These are phyloP conservation scores for Trametes cubensis DNA, from an alignment of 768 basidiomycete genomes.

Conservation along the genomic window DNA sequence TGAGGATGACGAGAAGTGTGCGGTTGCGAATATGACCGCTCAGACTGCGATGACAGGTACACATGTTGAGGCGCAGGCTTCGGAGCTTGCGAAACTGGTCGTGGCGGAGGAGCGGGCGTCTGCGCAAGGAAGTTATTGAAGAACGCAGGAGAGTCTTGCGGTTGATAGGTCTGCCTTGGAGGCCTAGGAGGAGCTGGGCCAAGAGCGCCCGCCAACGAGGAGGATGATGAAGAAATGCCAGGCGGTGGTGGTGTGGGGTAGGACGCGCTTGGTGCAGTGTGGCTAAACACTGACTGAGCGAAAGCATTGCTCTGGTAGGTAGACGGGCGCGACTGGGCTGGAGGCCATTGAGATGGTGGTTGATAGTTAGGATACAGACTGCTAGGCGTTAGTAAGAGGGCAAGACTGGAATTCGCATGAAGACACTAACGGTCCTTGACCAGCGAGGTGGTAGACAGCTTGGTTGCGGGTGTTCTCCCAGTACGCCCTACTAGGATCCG, in stretches of 20 bases:
- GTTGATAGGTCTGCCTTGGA: slow-evolving; percentile 42
- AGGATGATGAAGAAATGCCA: slow-evolving; percentile 63
- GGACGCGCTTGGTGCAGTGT: slow-evolving; percentile 56
- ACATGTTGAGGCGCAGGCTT: slow-evolving; percentile 1
- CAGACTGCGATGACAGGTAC: neutral
- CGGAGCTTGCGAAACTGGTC: slow-evolving; percentile 16
- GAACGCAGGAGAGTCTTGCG: slow-evolving; percentile 64
- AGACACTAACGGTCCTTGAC: slow-evolving; percentile 40
- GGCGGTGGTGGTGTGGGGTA: slow-evolving; percentile 76
- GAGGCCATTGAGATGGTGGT: slow-evolving; percentile 43
- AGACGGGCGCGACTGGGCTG: slow-evolving; percentile 46
- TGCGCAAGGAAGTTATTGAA: slow-evolving; percentile 68
- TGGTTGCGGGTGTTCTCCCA: slow-evolving; percentile 69
- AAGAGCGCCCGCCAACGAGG: slow-evolving; percentile 76
- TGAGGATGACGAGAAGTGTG: slow-evolving; percentile 6
- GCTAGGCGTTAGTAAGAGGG: neutral
- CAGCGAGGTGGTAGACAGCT: slow-evolving; percentile 59
- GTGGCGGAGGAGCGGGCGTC: slow-evolving; percentile 48
- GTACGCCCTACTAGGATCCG: slow-evolving; percentile 52
- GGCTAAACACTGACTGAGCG: slow-evolving; percentile 68
- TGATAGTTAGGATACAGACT: slow-evolving; percentile 36
- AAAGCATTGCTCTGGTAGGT: slow-evolving; percentile 58
- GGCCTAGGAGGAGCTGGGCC: slow-evolving; percentile 45
- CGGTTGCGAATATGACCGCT: slow-evolving; percentile 2
- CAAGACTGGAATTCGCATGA: neutral